Evolutionary conservation across 2,329 filamentous ascomycete genomes (phyloP), one percentile per base, ranked within the genome.

Genomic region (Pseudocercospora crystallina): DNA sequence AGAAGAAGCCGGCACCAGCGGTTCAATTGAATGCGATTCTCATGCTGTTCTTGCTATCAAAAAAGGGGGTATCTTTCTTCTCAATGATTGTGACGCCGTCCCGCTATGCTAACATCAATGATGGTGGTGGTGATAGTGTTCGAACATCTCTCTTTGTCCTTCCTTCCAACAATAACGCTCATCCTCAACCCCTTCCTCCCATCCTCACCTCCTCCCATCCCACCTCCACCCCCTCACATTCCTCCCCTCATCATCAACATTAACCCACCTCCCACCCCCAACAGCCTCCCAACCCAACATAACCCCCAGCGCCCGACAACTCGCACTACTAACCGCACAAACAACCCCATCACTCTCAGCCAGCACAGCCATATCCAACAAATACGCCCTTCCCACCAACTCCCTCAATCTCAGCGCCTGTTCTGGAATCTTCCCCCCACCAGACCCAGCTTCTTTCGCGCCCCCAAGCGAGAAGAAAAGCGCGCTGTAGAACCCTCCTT

Each of bases 201-300:
- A n/a, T n/a, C 17, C 13, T 50, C 37, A 61, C 15, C 54, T 36
- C 45, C 49, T 30, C 1, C 67, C 67, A 55, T 69, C 61, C 67
- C 67, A 70, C 29, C 57, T 64, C 68, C 68, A 70, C 4, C 39
- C 40, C 47, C 67, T 56, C 20, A 4, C 7, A 26, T 26, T 26
- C 20, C 20, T 26, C 20, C n/a, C n/a, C 1, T 78, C 78, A 1
- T 85, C 86, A 66, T 92, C 88, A n/a, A 95, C 80, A 70, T 95
- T 95, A 51, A 82, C 76, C 87, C 89, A 95, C 38, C 77, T 75
- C 1, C 76, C 78, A 13, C 76, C 69, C 31, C 74, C 74, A 54
- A 90, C 77, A 29, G 76, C 77, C 33, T 91, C 85, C 87, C 88
- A 91, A 0, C 90, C 90, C 83, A 94, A 83, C 85, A 95, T 90